These are phyloP conservation scores for Boechera divaricarpa DNA, from an alignment of 345 rosid genomes.

Conservation along the genomic window DNA sequence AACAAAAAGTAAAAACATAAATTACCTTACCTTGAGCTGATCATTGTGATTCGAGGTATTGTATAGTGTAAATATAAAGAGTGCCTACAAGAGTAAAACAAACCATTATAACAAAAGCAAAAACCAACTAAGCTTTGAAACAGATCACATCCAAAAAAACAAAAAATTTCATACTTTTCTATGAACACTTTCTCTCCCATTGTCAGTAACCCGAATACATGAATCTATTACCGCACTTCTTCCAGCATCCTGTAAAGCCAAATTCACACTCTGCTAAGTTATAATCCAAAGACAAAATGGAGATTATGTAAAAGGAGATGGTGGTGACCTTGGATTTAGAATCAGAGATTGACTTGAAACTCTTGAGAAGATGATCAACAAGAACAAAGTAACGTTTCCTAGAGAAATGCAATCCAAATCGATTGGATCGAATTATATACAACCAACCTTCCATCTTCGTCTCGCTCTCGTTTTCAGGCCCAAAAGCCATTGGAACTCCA, in stretches of 20 bases:
- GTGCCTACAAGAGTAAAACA: constrained; percentile 59
- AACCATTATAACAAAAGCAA: constrained; percentile 11
- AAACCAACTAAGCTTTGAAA: constrained; percentile 13
- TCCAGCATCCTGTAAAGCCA: constrained; percentile 60
- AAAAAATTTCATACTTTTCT: constrained; percentile 63
- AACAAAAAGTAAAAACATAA: neutral
- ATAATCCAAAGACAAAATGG: neutral
- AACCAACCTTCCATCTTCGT: constrained; percentile 91
- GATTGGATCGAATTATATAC: constrained; percentile 72
- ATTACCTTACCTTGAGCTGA: constrained; percentile 86
- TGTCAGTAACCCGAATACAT: constrained; percentile 88
- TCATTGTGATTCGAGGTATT: constrained; percentile 88
- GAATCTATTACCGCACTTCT: constrained; percentile 86
- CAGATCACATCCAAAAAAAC: no score
- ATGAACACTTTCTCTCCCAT: constrained; percentile 93
- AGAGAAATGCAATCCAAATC: constrained; percentile 85
- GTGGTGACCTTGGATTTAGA: constrained; percentile 60
- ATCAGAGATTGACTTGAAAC: constrained; percentile 73
- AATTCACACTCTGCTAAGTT: neutral
- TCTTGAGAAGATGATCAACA: constrained; percentile 65
- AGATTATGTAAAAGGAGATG: neutral
- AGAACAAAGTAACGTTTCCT: constrained; percentile 84
- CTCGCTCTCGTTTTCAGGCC: constrained; percentile 46
- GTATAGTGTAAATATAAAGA: constrained; percentile 84
- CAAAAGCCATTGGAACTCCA: constrained; percentile 48